phyloP scores from a whole-genome alignment of 2,329 filamentous ascomycete genomes.

The Phyllosticta paracitricarpa region DNA sequence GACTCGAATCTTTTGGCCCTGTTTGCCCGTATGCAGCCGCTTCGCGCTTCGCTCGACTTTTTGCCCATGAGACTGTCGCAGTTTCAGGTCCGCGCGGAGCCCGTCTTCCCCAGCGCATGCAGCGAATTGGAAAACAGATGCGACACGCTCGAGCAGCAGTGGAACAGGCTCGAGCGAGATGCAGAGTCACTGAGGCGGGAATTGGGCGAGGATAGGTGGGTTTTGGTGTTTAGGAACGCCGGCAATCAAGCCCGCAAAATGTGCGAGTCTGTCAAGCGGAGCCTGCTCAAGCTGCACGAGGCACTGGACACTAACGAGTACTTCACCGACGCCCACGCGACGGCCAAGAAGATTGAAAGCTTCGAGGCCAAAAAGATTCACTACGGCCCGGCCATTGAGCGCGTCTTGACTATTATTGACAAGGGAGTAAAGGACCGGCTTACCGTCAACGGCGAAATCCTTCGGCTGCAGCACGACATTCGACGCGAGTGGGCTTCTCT shows the following conservation, averaged over 20 bases:
- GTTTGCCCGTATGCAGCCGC: conserved; percentile 89
- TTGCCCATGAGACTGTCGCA: conserved; percentile 86
- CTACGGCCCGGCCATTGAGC: conserved; percentile 86
- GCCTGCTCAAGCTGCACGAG: conserved; percentile 71
- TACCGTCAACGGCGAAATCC: conserved; percentile 91
- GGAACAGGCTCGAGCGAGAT: conserved; percentile 80
- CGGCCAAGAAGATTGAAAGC: conserved; percentile 78
- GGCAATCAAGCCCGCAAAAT: conserved; percentile 90
- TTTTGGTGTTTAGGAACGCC: conserved; percentile 88
- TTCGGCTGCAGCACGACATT: conserved; percentile 77
- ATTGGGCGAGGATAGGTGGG: conserved; percentile 90
- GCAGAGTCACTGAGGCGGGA: conserved; percentile 83
- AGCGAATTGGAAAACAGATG: conserved; percentile 74
- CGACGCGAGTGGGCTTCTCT: conserved; percentile 70
- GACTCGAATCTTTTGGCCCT: conserved; percentile 81
- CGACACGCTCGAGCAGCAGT: conserved; percentile 67
- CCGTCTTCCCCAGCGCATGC: conserved; percentile 80
- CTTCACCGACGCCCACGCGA: conserved; percentile 46
- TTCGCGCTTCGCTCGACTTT: conserved; percentile 89
- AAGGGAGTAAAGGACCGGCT: conserved; percentile 92
- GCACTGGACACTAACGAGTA: conserved; percentile 53
- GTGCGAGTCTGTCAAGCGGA: conserved; percentile 89
- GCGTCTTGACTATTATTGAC: conserved; percentile 85
- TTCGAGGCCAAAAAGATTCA: conserved; percentile 94
- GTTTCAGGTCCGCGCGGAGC: conserved; percentile 69